These are phyloP conservation scores for Penicillium goetzii DNA, from an alignment of 495 filamentous ascomycete species.

Conservation along the genomic window DNA sequence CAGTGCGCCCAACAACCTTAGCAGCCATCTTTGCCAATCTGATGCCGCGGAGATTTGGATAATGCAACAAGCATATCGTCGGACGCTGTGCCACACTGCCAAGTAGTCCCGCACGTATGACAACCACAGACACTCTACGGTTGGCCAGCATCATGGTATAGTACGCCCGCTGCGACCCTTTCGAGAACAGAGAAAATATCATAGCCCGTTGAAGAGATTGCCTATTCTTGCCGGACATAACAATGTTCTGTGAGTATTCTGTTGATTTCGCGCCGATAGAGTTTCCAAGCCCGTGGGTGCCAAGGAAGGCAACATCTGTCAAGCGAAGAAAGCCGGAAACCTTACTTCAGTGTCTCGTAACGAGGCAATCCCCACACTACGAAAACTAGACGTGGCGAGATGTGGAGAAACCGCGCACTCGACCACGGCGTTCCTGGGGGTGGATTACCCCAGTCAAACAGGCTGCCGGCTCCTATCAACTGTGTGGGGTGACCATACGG, in stretches of 20 bases:
- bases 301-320: neutral
- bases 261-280: neutral
- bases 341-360: neutral
- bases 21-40: neutral
- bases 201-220: too few relatives aligned
- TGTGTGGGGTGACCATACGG: neutral
- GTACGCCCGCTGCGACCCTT: too few relatives aligned
- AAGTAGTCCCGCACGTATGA: too few relatives aligned
- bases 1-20: neutral
- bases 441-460: conserved; percentile 11
- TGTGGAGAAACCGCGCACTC: neutral
- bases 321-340: neutral
- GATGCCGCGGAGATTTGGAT: neutral
- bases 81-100: neutral
- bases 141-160: too few relatives aligned
- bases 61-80: neutral
- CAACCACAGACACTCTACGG: too few relatives aligned
- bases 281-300: neutral
- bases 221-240: too few relatives aligned
- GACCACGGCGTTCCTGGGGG: neutral
- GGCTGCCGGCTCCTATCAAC: neutral
- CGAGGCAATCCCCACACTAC: neutral
- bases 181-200: too few relatives aligned
- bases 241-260: neutral
- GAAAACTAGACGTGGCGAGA: neutral